Conservation (phyloP, 2,329 filamentous ascomycete genomes). For the Sordariomycetes sp. region DNA sequence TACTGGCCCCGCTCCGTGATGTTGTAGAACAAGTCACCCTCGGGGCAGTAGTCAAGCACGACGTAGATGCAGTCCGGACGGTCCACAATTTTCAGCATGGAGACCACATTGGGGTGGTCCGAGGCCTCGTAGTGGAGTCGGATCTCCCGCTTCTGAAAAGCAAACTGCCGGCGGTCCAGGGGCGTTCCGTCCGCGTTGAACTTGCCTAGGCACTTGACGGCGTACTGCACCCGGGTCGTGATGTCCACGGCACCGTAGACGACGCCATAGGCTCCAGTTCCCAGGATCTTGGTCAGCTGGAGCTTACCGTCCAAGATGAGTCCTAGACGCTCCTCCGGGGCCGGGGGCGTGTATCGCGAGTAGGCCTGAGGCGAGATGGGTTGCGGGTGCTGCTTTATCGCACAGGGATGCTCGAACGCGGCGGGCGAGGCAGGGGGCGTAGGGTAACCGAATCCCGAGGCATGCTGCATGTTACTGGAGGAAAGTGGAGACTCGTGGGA, state of each 20-base stretch:
- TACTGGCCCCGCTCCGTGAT: slow-evolving; percentile 94
- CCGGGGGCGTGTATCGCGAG: slow-evolving; percentile 38
- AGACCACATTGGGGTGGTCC: slow-evolving; percentile 84
- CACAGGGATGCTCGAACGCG: slow-evolving; percentile 30
- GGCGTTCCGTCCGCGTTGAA: slow-evolving; percentile 55
- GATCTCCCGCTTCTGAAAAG: slow-evolving; percentile 90
- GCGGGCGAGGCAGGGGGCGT: slow-evolving; percentile 44
- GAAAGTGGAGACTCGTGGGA: neutral
- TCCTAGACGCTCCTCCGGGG: slow-evolving; percentile 78
- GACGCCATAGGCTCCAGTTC: slow-evolving; percentile 90
- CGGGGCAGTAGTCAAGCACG: slow-evolving; percentile 91
- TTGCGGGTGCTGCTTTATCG: slow-evolving; percentile 22
- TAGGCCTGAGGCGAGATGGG: slow-evolving; percentile 21
- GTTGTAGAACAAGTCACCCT: slow-evolving; percentile 93
- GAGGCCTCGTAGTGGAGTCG: slow-evolving; percentile 81
- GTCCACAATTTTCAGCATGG: slow-evolving; percentile 87
- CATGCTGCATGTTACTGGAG: slow-evolving; percentile 42
- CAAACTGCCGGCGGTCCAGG: slow-evolving; percentile 72
- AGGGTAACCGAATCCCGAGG: slow-evolving; percentile 40
- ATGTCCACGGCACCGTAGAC: slow-evolving; percentile 85
- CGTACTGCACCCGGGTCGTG: slow-evolving; percentile 69
- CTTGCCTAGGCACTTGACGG: slow-evolving; percentile 95
- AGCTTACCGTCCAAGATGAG: slow-evolving; percentile 70
- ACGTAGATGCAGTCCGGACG: slow-evolving; percentile 88
- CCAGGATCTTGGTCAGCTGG: slow-evolving; percentile 73